Evolutionary conservation across 192 early-diverging fungal genomes (phyloP).

Genomic region (Entrophospora sp.): DNA sequence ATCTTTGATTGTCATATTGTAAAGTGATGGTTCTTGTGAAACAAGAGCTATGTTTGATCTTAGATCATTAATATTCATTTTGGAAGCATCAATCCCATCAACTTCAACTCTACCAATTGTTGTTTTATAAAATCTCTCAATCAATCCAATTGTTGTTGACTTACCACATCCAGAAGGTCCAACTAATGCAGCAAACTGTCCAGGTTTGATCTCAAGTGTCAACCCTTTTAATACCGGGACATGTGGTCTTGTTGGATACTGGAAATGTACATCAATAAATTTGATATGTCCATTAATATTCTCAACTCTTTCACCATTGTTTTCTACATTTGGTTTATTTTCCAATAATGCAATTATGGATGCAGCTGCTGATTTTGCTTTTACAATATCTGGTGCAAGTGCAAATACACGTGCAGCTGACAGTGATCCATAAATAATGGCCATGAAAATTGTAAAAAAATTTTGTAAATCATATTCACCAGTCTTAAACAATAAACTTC

Average conservation of each 20-base stretch:
- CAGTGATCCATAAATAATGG: slow-evolving; percentile 25
- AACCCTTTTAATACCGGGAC: slow-evolving; percentile 50
- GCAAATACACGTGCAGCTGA: slow-evolving; percentile 39
- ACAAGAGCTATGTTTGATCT: slow-evolving; percentile 44
- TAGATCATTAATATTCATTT: slow-evolving; percentile 33
- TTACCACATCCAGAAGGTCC: slow-evolving; percentile 67
- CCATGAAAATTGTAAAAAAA: slow-evolving; percentile 26
- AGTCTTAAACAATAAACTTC: slow-evolving; percentile 17
- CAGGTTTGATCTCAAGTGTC: slow-evolving; percentile 43
- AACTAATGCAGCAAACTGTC: slow-evolving; percentile 70
- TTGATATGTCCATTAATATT: slow-evolving; percentile 24
- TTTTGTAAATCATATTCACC: slow-evolving; percentile 16
- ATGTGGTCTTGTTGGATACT: slow-evolving; percentile 53
- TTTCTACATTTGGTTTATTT: slow-evolving; percentile 37
- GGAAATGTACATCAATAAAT: slow-evolving; percentile 30
- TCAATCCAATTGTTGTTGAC: slow-evolving; percentile 51
- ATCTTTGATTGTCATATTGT: slow-evolving; percentile 29
- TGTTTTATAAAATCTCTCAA: slow-evolving; percentile 50
- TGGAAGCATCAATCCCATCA: slow-evolving; percentile 33
- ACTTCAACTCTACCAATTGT: slow-evolving; percentile 30
- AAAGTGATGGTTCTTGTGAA: slow-evolving; percentile 28
- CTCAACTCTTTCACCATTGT: slow-evolving; percentile 25
- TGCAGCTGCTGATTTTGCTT: slow-evolving; percentile 46
- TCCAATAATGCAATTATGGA: slow-evolving; percentile 40
- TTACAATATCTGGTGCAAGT: slow-evolving; percentile 45